Base-by-base conservation (phyloP, 129 eudicot genomes). In the Smallanthus sonchifolius region DNA sequence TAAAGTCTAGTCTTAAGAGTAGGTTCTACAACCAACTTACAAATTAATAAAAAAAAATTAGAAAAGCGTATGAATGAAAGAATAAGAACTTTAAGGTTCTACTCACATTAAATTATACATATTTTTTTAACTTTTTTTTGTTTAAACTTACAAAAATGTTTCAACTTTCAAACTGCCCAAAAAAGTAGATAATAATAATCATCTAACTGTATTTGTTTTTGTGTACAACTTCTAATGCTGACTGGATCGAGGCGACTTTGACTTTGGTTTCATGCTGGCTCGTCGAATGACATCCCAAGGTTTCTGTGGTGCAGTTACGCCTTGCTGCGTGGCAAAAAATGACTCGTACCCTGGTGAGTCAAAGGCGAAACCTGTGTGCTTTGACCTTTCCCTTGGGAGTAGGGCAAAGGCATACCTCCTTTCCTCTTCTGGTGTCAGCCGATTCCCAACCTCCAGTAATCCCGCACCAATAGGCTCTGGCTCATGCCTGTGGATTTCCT, bases 281-380 rank as follows among this genome's bases (percentile, higher is more conserved):
- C 98, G 82, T 63, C 96, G 82, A 35, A 88, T 96, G 74, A 94
- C 98, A 35, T 94, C 98, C 98, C 98, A 94, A 10, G 98, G 82
- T 83, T 94, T 94, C 49, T 94, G 98, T 65, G 97, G 97, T 10
- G 85, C 92, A 15, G 14, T 67, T 16, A 94, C 97, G 4, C 98
- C 98, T 38, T 89, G 96, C 48, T 94, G 97, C 34, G 95, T 82
- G 34, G 98, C 98, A 35, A 94, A 94, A 81, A 94, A 94, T 9
- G 98, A 94, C 84, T 94, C 98, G 10, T 94, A 94, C 38, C 98
- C 98, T 0, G 98, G 98, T 1, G 98, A 94, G 81, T 94, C 98
- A 73, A 94, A 94, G 30, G 98, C 98, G 51, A 94, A 94, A 60
- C 98, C 98, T 2, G 98, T 94, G 82, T 94, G 98, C 80, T 76